A percentile compares a stretch with the other conserved stretches of the same genome.
phyloP scores from a whole-genome alignment of 1,284 basidiomycete genomes.

The Fomitopsis schrenkii region DNA sequence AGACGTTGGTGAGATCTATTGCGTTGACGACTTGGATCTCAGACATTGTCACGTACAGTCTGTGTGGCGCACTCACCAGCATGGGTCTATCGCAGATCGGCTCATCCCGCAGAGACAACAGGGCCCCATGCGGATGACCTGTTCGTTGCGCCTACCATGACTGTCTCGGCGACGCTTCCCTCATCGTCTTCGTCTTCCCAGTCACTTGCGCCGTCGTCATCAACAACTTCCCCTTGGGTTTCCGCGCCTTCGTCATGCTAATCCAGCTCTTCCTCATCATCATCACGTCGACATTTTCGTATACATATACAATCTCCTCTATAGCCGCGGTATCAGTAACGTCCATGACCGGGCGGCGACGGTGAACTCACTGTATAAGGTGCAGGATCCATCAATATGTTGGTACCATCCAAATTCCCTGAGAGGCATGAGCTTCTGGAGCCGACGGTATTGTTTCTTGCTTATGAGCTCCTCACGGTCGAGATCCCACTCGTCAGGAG shows the following conservation, averaged over 20 bases:
- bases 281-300: background rate
- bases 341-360: background rate
- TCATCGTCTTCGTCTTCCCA: background rate
- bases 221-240: background rate
- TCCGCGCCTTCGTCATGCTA: background rate
- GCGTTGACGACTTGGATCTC: too few relatives aligned
- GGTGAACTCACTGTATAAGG: background rate
- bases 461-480: background rate
- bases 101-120: background rate
- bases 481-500: background rate
- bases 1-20: too few relatives aligned
- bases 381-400: background rate
- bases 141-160: background rate
- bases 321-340: background rate
- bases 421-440: background rate
- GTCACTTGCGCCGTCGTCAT: background rate
- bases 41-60: too few relatives aligned
- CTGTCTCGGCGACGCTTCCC: background rate
- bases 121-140: background rate
- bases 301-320: background rate
- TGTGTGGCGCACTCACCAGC: too few relatives aligned
- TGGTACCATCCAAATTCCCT: background rate
- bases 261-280: background rate
- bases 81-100: too few relatives aligned
- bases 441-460: background rate